A percentile compares a stretch with the other conserved stretches of the same genome.
Conservation (phyloP, 768 basidiomycete species). For the Kwoniella mangroviensis region DNA sequence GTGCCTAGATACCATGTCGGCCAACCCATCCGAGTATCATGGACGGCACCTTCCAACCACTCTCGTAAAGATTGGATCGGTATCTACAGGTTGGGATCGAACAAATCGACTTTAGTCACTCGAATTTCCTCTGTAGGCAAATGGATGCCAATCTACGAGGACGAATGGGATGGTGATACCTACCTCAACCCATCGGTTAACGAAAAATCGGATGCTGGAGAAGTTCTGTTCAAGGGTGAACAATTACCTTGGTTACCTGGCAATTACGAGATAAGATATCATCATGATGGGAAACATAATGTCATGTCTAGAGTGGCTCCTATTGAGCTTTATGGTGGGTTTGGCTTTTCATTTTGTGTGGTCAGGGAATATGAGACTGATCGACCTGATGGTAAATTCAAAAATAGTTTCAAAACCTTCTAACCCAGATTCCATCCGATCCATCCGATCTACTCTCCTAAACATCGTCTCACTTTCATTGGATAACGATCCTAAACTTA, state of each 20-base stretch:
- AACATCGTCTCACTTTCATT: slow-evolving; percentile 83
- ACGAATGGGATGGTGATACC: slow-evolving; percentile 91
- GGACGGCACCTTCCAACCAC: slow-evolving; percentile 84
- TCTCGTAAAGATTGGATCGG: slow-evolving; percentile 97
- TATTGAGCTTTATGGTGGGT: slow-evolving; percentile 84
- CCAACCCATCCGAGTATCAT: slow-evolving; percentile 81
- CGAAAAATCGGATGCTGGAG: slow-evolving; percentile 61
- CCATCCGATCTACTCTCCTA: slow-evolving; percentile 70
- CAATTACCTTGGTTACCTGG: slow-evolving; percentile 85
- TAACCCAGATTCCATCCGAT: slow-evolving; percentile 65
- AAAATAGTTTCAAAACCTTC: slow-evolving; percentile 70
- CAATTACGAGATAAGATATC: slow-evolving; percentile 77
- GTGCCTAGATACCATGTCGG: slow-evolving; percentile 79
- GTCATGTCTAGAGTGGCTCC: slow-evolving; percentile 86
- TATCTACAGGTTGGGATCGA: slow-evolving; percentile 75
- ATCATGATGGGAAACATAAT: slow-evolving; percentile 97
- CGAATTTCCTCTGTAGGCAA: slow-evolving; percentile 81
- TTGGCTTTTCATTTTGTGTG: too few species aligned
- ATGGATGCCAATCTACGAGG: slow-evolving; percentile 89
- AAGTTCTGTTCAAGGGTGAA: slow-evolving; percentile 74
- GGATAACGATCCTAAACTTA: slow-evolving; percentile 79
- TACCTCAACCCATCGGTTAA: slow-evolving; percentile 58
- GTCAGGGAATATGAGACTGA: too few species aligned
- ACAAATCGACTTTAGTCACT: slow-evolving; percentile 80
- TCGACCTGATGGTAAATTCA: neutral